A percentile compares a stretch with the other conserved stretches of the same genome.
These are phyloP conservation scores for Beauveria bassiana DNA, from an alignment of 2,329 filamentous ascomycete species.

Conservation along the genomic window DNA sequence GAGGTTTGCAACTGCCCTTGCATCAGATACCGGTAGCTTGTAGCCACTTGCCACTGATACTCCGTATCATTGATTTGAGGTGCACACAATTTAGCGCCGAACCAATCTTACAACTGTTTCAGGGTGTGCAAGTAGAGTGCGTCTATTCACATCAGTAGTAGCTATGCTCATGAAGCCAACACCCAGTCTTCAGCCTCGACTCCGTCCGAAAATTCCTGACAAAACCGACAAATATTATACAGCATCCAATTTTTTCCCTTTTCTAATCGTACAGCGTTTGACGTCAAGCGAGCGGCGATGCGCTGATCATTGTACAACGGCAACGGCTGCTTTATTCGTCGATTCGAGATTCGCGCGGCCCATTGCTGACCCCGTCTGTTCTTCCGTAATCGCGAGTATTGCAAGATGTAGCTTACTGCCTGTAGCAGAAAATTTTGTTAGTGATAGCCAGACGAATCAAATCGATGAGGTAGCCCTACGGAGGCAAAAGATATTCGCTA, in stretches of 20 bases:
- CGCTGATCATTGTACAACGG: background rate
- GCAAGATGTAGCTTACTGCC: conserved; percentile 5
- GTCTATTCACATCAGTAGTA: background rate
- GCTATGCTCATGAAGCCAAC: background rate
- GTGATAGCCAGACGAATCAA: background rate
- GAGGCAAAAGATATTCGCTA: conserved; percentile 60
- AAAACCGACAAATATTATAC: conserved; percentile 5
- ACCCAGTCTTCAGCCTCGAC: background rate
- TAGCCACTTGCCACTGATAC: background rate
- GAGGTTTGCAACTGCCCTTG: background rate
- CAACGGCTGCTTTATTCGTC: background rate
- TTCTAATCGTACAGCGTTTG: conserved; percentile 7
- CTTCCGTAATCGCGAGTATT: background rate
- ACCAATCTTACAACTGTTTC: background rate
- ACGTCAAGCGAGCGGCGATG: background rate
- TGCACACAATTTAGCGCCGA: background rate
- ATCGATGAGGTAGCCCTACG: conserved; percentile 33
- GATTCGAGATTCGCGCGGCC: background rate
- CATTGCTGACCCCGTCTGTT: background rate
- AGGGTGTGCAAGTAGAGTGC: background rate
- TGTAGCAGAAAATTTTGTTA: background rate
- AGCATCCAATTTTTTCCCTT: background rate
- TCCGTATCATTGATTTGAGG: background rate
- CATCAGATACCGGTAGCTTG: background rate
- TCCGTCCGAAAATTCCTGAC: background rate